Evolutionary conservation across 176 grass and related monocot genomes (phyloP).

Genomic region (Otatea glauca): DNA sequence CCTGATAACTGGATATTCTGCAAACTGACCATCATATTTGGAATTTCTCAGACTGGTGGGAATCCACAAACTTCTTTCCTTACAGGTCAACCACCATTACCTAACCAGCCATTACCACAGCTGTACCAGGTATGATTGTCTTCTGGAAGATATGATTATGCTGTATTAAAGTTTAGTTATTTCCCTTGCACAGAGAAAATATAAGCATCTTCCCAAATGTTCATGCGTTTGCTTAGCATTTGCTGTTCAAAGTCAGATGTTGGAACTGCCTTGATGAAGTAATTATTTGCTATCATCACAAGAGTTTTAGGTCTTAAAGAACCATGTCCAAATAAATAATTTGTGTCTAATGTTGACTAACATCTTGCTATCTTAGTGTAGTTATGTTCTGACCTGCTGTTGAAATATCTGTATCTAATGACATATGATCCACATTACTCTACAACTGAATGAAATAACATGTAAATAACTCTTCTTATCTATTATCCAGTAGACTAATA

Average conservation of each 20-base stretch:
- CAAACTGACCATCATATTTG: slow-evolving; percentile 44
- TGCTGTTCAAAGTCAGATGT: slow-evolving; percentile 24
- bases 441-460: neutral
- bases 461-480: neutral
- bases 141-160: slow-evolving; percentile 6
- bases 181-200: slow-evolving; percentile 31
- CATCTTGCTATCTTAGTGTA: neutral
- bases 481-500: neutral
- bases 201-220: slow-evolving; percentile 20
- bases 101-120: slow-evolving; percentile 75
- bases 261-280: slow-evolving; percentile 8
- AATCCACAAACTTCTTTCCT: slow-evolving; percentile 75
- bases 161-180: slow-evolving; percentile 6
- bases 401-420: slow-evolving; percentile 7
- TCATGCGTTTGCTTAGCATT: neutral
- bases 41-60: slow-evolving; percentile 61
- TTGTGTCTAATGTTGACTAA: slow-evolving; percentile 15
- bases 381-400: neutral
- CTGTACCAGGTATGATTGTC: slow-evolving; percentile 71
- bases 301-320: slow-evolving; percentile 17
- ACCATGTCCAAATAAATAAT: neutral
- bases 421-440: slow-evolving; percentile 1
- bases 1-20: slow-evolving; percentile 16
- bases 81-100: slow-evolving; percentile 67
- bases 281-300: slow-evolving; percentile 30